Percentiles rank a stretch among this genome's conserved stretches.
Conservation (phyloP, 495 filamentous ascomycete species). For the Lophiostoma macrostomum region DNA sequence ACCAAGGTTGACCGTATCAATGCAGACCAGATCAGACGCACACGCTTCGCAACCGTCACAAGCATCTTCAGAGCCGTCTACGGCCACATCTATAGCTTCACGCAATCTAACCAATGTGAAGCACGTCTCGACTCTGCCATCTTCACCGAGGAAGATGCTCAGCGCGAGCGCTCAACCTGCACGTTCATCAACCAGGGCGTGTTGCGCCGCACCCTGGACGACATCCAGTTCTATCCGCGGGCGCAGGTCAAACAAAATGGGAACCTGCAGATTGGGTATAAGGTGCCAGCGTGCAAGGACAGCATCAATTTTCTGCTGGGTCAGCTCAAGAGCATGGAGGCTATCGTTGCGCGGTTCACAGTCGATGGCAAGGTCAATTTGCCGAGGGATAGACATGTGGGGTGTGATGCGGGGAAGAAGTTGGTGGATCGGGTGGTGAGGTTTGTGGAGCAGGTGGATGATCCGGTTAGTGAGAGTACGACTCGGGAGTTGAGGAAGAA, state of each 20-base stretch:
- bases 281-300: too few relatives aligned
- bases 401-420: constrained; percentile 6
- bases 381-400: background rate
- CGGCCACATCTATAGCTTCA: background rate
- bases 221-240: constrained; percentile 3
- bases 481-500: constrained; percentile 12
- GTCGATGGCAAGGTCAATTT: background rate
- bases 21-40: background rate
- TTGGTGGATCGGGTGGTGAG: constrained; percentile 1
- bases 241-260: background rate
- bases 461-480: background rate
- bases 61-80: constrained; percentile 4
- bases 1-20: background rate
- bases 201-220: background rate
- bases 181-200: constrained; percentile 15
- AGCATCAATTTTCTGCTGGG: too few relatives aligned
- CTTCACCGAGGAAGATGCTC: background rate
- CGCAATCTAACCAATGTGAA: background rate
- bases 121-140: background rate
- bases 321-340: background rate
- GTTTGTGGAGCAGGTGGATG: constrained; percentile 9
- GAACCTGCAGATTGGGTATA: too few relatives aligned
- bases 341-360: background rate
- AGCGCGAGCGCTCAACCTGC: constrained; percentile 10
- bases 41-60: background rate